These are phyloP conservation scores for Penicillium pulvis DNA, from an alignment of 495 filamentous ascomycete species.

Conservation along the genomic window DNA sequence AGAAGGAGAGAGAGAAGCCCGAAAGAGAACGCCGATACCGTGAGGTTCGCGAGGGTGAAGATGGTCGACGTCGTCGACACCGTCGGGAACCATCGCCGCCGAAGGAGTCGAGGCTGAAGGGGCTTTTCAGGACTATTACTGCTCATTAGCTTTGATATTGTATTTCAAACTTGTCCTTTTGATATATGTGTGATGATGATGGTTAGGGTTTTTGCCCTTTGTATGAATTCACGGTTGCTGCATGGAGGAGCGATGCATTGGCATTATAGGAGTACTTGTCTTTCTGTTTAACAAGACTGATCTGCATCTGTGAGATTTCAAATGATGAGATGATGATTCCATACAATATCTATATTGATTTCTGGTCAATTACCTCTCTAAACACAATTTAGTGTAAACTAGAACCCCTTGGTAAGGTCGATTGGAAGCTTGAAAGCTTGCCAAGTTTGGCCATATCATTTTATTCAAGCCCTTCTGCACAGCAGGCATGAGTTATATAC, in stretches of 20 bases:
- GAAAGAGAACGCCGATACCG: constrained; percentile 1
- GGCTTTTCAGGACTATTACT: constrained; percentile 39
- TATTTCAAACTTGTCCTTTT: constrained; percentile 1
- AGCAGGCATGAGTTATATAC: background rate
- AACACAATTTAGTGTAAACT: background rate
- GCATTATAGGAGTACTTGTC: constrained; percentile 26
- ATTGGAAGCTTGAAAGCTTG: too few relatives aligned
- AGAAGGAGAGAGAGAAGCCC: background rate
- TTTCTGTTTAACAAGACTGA: constrained; percentile 11
- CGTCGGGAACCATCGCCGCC: constrained; percentile 39
- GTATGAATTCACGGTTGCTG: constrained; percentile 14
- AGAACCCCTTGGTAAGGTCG: too few relatives aligned
- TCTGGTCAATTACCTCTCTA: background rate
- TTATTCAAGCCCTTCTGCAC: too few relatives aligned
- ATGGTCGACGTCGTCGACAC: constrained; percentile 33
- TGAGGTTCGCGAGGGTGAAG: constrained; percentile 4
- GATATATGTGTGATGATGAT: constrained; percentile 5
- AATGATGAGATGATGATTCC: background rate
- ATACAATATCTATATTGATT: background rate
- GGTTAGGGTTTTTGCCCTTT: constrained; percentile 8
- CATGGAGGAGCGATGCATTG: constrained; percentile 30
- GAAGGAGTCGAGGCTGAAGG: constrained; percentile 40
- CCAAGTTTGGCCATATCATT: too few relatives aligned
- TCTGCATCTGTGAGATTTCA: background rate
- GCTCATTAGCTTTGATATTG: constrained; percentile 22